Conservation (phyloP, 2,329 filamentous ascomycete genomes). For the Davidsoniella virescens region DNA sequence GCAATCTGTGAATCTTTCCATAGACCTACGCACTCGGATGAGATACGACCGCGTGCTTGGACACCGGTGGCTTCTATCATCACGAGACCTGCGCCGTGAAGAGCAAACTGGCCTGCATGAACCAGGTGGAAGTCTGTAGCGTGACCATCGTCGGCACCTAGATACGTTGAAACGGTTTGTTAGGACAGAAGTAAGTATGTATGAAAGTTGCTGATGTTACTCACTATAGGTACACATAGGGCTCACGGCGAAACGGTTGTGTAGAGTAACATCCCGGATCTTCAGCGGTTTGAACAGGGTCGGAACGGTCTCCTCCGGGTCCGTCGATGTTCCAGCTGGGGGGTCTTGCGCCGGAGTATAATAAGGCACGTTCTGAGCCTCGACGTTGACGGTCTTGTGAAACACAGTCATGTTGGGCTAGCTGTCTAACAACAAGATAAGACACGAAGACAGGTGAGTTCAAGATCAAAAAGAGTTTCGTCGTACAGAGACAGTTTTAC, state of each 20-base stretch:
- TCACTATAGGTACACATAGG: constrained; percentile 36
- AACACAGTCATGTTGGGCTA: background rate
- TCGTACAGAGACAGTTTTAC: too few species aligned
- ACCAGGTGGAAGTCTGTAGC: constrained; percentile 68
- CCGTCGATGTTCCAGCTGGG: constrained; percentile 27
- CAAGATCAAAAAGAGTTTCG: background rate
- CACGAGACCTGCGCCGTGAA: constrained; percentile 56
- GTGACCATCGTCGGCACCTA: constrained; percentile 43
- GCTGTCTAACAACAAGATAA: background rate
- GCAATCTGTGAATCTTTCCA: constrained; percentile 76
- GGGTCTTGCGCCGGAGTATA: constrained; percentile 39
- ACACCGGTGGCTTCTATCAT: constrained; percentile 70
- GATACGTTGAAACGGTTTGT: constrained; percentile 17
- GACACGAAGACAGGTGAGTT: background rate
- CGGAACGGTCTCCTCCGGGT: constrained; percentile 23
- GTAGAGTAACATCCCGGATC: constrained; percentile 35
- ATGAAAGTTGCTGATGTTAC: background rate
- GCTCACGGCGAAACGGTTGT: constrained; percentile 41
- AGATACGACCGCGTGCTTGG: constrained; percentile 62
- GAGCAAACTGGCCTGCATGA: constrained; percentile 63
- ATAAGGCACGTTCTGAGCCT: constrained; percentile 26
- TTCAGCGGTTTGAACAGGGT: constrained; percentile 40
- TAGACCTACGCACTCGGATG: constrained; percentile 60
- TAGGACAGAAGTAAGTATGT: background rate
- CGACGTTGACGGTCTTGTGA: constrained; percentile 18